phyloP scores from a whole-genome alignment of 176 grass and related monocot species.

The Lolium rigidum region DNA sequence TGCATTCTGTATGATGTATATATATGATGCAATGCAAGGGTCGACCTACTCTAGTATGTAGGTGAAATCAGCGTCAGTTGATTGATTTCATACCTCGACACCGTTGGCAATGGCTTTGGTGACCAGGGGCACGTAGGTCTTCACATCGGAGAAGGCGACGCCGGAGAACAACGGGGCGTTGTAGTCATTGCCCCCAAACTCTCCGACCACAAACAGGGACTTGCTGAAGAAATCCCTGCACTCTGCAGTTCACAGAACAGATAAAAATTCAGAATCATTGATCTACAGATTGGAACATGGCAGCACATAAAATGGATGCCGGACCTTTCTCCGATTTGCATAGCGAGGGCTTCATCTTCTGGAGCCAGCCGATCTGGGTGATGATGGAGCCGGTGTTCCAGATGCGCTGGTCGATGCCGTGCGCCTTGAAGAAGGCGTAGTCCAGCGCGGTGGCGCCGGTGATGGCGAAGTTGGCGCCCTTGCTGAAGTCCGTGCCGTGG shows the following conservation, averaged over 20 bases:
- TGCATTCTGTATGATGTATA: neutral
- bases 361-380: slow-evolving; percentile 87
- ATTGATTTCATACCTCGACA: slow-evolving; percentile 62
- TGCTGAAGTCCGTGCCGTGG: slow-evolving; percentile 57
- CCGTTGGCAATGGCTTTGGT: slow-evolving; percentile 68
- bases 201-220: slow-evolving; percentile 86
- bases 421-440: slow-evolving; percentile 74
- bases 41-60: neutral
- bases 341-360: slow-evolving; percentile 82
- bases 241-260: slow-evolving; percentile 49
- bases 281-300: neutral
- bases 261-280: neutral
- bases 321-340: slow-evolving; percentile 69
- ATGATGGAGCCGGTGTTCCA: slow-evolving; percentile 92
- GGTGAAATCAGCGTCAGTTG: neutral
- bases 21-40: slow-evolving; percentile 25
- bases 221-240: slow-evolving; percentile 87
- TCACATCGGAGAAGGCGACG: slow-evolving; percentile 59
- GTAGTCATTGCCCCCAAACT: slow-evolving; percentile 98
- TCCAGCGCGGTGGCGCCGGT: slow-evolving; percentile 81
- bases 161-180: slow-evolving; percentile 90
- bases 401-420: slow-evolving; percentile 63
- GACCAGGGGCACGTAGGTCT: slow-evolving; percentile 71
- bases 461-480: slow-evolving; percentile 94
- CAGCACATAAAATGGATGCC: neutral